Percentiles rank a stretch among this genome's conserved stretches.
These are phyloP conservation scores for Fomes fomentarius DNA, from an alignment of 1,284 basidiomycete species.

Conservation along the genomic window DNA sequence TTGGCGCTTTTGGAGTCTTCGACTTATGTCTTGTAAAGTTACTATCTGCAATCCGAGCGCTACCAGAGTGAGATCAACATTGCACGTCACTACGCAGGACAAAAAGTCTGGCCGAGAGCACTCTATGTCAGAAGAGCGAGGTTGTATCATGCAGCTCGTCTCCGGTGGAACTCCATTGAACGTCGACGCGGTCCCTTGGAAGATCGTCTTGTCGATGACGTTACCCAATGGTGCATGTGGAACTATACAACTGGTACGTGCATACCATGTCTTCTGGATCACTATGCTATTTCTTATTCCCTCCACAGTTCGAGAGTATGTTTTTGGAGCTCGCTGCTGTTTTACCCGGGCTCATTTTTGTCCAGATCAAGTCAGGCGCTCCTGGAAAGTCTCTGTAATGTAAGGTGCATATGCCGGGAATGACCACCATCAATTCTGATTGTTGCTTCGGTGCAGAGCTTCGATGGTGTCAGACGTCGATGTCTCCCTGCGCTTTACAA, in stretches of 20 bases:
- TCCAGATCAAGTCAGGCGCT: slow-evolving; percentile 61
- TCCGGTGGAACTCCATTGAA: slow-evolving; percentile 75
- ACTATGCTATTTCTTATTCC: too few relatives aligned
- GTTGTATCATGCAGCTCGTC: slow-evolving; percentile 66
- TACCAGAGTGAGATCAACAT: slow-evolving; percentile 65
- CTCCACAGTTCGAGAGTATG: slow-evolving; percentile 65
- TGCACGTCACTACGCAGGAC: slow-evolving; percentile 66
- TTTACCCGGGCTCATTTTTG: background rate
- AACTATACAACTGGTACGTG: slow-evolving; percentile 66
- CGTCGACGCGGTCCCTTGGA: slow-evolving; percentile 73
- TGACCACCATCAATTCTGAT: background rate
- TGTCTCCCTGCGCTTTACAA: slow-evolving; percentile 71
- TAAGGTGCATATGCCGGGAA: slow-evolving; percentile 32
- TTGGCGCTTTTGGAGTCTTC: background rate
- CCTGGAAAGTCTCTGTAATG: slow-evolving; percentile 59
- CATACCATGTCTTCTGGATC: too few relatives aligned
- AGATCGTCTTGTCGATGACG: slow-evolving; percentile 78
- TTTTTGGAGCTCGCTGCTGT: slow-evolving; percentile 1
- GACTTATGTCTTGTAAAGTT: slow-evolving; percentile 40
- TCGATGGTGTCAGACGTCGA: slow-evolving; percentile 75
- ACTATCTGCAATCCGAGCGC: slow-evolving; percentile 61
- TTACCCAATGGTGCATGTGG: slow-evolving; percentile 87
- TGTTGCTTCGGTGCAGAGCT: slow-evolving; percentile 49
- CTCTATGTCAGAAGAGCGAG: slow-evolving; percentile 67
- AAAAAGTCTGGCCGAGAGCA: slow-evolving; percentile 73